Conservation (phyloP, 495 filamentous ascomycete species). For the Barbatosphaeria neglecta region DNA sequence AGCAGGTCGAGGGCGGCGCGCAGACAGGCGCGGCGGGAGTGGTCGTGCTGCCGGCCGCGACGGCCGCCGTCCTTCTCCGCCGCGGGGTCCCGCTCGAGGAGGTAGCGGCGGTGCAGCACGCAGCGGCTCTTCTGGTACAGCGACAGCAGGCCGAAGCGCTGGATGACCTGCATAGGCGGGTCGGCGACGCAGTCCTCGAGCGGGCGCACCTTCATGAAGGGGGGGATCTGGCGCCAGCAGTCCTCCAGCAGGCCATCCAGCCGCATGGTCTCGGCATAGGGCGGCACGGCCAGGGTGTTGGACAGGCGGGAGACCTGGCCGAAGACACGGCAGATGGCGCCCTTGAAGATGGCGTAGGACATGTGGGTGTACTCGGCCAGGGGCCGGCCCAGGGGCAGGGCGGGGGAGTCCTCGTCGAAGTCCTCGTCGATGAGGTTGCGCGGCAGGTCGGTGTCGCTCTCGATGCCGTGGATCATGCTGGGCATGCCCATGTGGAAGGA, state of each 20-base stretch:
- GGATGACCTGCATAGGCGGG: slow-evolving; percentile 50
- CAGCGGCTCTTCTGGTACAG: slow-evolving; percentile 64
- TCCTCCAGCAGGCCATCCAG: slow-evolving; percentile 52
- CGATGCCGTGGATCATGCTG: slow-evolving; percentile 28
- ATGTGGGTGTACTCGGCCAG: slow-evolving; percentile 33
- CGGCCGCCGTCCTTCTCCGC: slow-evolving; percentile 42
- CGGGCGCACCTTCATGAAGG: slow-evolving; percentile 45
- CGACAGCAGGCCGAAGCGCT: slow-evolving; percentile 57
- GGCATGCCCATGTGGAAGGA: slow-evolving; percentile 44
- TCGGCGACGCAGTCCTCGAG: slow-evolving; percentile 54
- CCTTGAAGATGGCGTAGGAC: slow-evolving; percentile 38
- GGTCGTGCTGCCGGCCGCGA: too few relatives aligned
- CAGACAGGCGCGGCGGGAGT: slow-evolving; percentile 56
- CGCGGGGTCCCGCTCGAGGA: slow-evolving; percentile 44
- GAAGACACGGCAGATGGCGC: slow-evolving; percentile 23
- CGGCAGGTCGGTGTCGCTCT: slow-evolving; percentile 32
- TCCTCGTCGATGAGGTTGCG: slow-evolving; percentile 35
- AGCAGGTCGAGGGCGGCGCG: slow-evolving; percentile 57
- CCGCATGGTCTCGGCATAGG: slow-evolving; percentile 56
- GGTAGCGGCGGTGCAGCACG: slow-evolving; percentile 62
- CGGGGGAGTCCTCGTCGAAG: slow-evolving; percentile 25
- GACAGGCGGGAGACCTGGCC: slow-evolving; percentile 25
- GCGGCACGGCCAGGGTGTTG: slow-evolving; percentile 21
- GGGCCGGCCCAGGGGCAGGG: slow-evolving; percentile 29
- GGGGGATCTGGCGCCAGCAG: slow-evolving; percentile 43